Conservation (phyloP, 1,139 yeast species). For the Schwanniomyces etchellsii region DNA sequence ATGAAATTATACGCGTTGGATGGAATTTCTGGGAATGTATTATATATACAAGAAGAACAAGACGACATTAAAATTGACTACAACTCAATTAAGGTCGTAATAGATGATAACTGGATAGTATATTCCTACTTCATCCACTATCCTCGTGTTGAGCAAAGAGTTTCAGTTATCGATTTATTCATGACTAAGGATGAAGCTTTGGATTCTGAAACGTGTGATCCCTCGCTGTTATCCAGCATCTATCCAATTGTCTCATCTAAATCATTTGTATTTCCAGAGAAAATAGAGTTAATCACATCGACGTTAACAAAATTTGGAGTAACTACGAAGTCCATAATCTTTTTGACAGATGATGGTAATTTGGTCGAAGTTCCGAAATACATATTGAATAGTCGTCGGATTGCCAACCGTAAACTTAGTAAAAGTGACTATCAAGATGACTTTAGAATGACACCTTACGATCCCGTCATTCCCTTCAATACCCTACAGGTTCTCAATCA, state of each 20-base stretch:
- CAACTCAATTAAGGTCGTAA: slow-evolving; percentile 43
- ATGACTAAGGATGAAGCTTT: slow-evolving; percentile 46
- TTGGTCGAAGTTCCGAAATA: slow-evolving; percentile 69
- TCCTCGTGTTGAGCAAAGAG: slow-evolving; percentile 51
- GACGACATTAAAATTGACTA: slow-evolving; percentile 33
- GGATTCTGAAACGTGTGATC: slow-evolving; percentile 22
- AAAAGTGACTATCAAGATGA: slow-evolving; percentile 53
- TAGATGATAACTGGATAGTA: slow-evolving; percentile 83
- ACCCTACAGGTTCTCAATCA: slow-evolving; percentile 35
- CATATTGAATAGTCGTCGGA: slow-evolving; percentile 56
- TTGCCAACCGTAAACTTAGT: slow-evolving; percentile 48
- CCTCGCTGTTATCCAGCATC: slow-evolving; percentile 6
- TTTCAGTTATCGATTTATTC: slow-evolving; percentile 74
- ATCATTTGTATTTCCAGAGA: slow-evolving; percentile 59
- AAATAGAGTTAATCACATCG: slow-evolving; percentile 45
- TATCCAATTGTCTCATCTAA: slow-evolving; percentile 31
- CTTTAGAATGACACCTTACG: slow-evolving; percentile 59
- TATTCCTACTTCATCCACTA: slow-evolving; percentile 54
- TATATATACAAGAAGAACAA: slow-evolving; percentile 44
- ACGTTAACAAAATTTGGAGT: slow-evolving; percentile 72
- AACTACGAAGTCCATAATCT: slow-evolving; percentile 62
- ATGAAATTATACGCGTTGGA: slow-evolving; percentile 56
- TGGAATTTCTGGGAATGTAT: slow-evolving; percentile 59
- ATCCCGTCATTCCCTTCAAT: slow-evolving; percentile 53
- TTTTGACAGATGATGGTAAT: slow-evolving; percentile 56